Base-by-base conservation (phyloP, 1,139 yeast genomes). In the Protomyces inundatus region DNA sequence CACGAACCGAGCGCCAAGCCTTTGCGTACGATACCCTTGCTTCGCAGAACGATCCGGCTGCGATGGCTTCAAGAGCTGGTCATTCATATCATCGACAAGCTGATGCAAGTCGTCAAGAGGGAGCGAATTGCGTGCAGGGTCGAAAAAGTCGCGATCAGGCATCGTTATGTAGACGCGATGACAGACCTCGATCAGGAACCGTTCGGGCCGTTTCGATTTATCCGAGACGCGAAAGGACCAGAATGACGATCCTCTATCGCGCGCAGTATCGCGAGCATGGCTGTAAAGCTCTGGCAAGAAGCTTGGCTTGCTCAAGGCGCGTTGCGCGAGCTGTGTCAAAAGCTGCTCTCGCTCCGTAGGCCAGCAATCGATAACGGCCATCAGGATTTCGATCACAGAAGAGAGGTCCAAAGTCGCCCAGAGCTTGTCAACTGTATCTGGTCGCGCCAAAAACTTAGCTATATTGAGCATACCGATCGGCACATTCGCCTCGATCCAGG, bases 141-240 rank as follows among this genome's bases (percentile, higher is more conserved):
- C 61, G 35, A 65, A 58, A 54, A 66, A 66, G 16, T 65, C 67
- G 30, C 56, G 66, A 42, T 66, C 67, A 5, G 56, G 62, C 67
- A 66, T 66, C 6, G 67, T 66, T 39, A 48, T 40, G 23, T 66
- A 53, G 39, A 66, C 52, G 10, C 67, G 60, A 10, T 66, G 54
- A 36, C 61, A 58, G 10, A 66, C 48, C 33, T 66, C 67, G 34
- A 65, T n/a, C n/a, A 56, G 56, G 35, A 66, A 30, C 12, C 23
- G 48, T 42, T 42, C 48, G 48, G 30, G 16, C 23, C 23, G 23
- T 23, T 23, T 23, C 1, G 10, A 4, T 10, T 10, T 9, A 3
- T 14, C 32, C 23, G 9, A 7, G 48, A 42, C 12, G 9, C 32
- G 48, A 14, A n/a, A 42, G 23, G 23, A 23, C 23, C 23, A 23